Conservation (phyloP, 148 eudicot species). For the Rhododendron mucronatum region DNA sequence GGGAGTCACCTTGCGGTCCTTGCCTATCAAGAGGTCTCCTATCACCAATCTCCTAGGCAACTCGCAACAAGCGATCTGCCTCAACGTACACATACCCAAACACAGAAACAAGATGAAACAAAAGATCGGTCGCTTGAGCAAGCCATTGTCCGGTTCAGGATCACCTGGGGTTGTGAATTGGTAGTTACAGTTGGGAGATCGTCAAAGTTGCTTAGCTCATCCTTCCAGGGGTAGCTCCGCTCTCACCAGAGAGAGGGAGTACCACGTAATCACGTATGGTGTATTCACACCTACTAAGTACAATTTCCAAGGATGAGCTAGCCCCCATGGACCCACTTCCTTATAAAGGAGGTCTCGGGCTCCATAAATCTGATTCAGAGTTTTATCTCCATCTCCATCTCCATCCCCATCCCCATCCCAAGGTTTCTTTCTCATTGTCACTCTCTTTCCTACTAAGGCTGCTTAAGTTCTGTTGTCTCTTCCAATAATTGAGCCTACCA, state of each 20-base stretch:
- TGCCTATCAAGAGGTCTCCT: neutral
- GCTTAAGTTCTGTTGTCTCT: neutral
- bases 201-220: neutral
- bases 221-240: neutral
- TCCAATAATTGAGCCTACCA: neutral
- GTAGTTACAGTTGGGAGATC: neutral
- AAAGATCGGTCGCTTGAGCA: neutral
- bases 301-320: neutral
- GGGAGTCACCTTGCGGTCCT: neutral
- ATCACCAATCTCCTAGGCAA: neutral
- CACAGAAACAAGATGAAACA: neutral
- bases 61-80: neutral
- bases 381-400: neutral
- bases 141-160: neutral
- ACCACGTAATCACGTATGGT: neutral
- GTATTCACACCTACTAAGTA: neutral
- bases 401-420: neutral
- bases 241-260: neutral
- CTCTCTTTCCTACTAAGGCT: neutral
- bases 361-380: neutral
- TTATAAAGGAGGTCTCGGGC: neutral
- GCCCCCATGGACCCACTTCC: neutral
- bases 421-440: neutral
- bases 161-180: neutral
- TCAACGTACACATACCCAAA: neutral